Base-by-base conservation (phyloP, 2,329 filamentous ascomycete genomes). In the Fusarium decemcellulare region DNA sequence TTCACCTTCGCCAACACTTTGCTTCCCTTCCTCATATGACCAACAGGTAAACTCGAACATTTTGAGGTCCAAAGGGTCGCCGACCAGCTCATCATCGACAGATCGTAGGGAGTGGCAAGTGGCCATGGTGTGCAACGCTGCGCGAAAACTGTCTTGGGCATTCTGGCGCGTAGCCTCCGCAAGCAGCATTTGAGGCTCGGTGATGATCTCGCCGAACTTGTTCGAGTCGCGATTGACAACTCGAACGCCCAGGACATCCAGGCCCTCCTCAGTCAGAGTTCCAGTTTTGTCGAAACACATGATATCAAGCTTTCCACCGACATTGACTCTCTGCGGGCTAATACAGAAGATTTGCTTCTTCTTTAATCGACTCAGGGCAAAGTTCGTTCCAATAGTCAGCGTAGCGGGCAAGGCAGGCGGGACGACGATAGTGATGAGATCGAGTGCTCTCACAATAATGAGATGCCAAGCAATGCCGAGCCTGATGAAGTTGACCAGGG, bases 211-310 rank as follows among this genome's bases (percentile, higher is more conserved):
- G 55, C 90, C 91, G 74, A 98, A 97, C 56, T 87, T 81, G 42
- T 86, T 84, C 5, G 81, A 80, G 2, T 86, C 86, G 51, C 86
- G 84, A 59, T 92, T 89, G 10, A 94, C 93, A 8, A 96, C 90
- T 36, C 94, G 90, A 18, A 97, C 90, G 12, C 96, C 96, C 12
- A 99, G 86, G 16, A 99, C 93, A 78, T 99, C 97, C 43, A 99
- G 83, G 0, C 96, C 96, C 78, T 99, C 96, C 80, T 98, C 96
- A 0, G 96, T 99, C 57, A 99, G 83, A 0, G 96, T 99, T n/a
- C 96, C 96, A 1, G 96, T 99, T 82, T 99, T 99, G 82, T 99
- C 96, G 70, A 99, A 99, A 80, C 95, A 98, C 82, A 99, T 93
- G 11, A 98, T 89, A 76, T 99, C 96, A 5, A 99, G 83, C 80